A percentile compares a stretch with the other conserved stretches of the same genome.
Evolutionary conservation across 441 rosid species (phyloP).

Genomic region (Omphalea diandra): DNA sequence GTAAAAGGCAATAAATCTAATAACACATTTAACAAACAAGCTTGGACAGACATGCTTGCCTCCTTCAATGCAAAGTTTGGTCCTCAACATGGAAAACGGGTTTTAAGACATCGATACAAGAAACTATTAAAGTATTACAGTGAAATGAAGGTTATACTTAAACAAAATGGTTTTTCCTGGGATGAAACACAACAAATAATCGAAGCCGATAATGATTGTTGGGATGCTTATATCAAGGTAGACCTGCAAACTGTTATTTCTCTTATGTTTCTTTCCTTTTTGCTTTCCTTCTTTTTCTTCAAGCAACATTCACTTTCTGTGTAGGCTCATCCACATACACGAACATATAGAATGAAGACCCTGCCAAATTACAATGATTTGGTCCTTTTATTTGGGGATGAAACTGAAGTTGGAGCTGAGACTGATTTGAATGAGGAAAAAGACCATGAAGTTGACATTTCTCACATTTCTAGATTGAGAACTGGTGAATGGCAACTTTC

Average conservation of each 20-base stretch:
- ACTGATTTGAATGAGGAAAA: slow-evolving; percentile 35
- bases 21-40: slow-evolving; percentile 63
- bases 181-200: slow-evolving; percentile 57
- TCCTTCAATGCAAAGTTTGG: slow-evolving; percentile 66
- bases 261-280: slow-evolving; percentile 13
- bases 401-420: slow-evolving; percentile 30
- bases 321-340: slow-evolving; percentile 64
- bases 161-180: slow-evolving; percentile 72
- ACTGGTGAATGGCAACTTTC: slow-evolving; percentile 34
- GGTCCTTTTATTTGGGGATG: slow-evolving; percentile 53
- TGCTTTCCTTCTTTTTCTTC: slow-evolving; percentile 7
- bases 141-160: slow-evolving; percentile 51
- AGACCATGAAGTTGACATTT: slow-evolving; percentile 36
- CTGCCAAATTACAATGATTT: slow-evolving; percentile 73
- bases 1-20: slow-evolving; percentile 63
- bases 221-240: slow-evolving; percentile 85
- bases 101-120: slow-evolving; percentile 74
- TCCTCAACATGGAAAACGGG: slow-evolving; percentile 70
- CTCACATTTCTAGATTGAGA: slow-evolving; percentile 32
- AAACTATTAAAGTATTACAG: slow-evolving; percentile 62
- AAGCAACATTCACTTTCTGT: slow-evolving; percentile 15
- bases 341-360: slow-evolving; percentile 62
- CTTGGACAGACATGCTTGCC: slow-evolving; percentile 76
- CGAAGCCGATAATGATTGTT: slow-evolving; percentile 54
- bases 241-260: slow-evolving; percentile 5